Base-by-base conservation (phyloP, 2,329 filamentous ascomycete species). In the Colletotrichum sp. region DNA sequence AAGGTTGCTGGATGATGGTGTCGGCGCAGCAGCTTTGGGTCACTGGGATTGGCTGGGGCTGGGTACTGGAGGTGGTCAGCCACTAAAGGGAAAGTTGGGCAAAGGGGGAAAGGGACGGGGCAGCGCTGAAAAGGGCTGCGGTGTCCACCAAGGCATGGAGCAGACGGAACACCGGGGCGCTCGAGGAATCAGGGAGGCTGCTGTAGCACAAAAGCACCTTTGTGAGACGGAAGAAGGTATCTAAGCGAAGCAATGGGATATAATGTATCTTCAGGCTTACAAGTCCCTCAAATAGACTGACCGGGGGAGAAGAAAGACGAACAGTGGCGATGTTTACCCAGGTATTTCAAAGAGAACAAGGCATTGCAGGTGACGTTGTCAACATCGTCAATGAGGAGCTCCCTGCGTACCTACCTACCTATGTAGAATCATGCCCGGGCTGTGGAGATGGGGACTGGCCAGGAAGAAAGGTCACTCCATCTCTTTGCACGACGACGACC, bases 1-100 rank as follows among this genome's bases (percentile, higher is more conserved):
- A 55, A 64, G 60, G 52, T 60, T 71, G 28, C 57, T 13, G 43
- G 43, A 52, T 52, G 59, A 26, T 30, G 69, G 73, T 75, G 73
- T 73, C 59, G 60, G 60, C 68, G 59, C 69, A 67, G 64, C 74
- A 74, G 70, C 64, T 73, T 21, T 65, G 34, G 59, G 64, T 59
- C 65, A 60, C 59, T 65, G 36, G 59, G 59, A 69, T 66, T 76
- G 59, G 70, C 64, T 74, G 12, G 48, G 28, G 57, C 36, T 63
- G 6, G 18, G 57, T 28, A 30, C 55, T 36, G 34, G 59, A 57
- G 59, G 70, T 34, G 28, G 43, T 60, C 48, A 66, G 60, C 69
- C 39, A 67, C 55, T 74, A 43, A 28, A 72, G 16, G 57, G 28
- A 30, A 24, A 55, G 69, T 39, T 43, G 16, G 26, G 71, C 16